These are phyloP conservation scores for Dioscorea alata DNA, from an alignment of 106 monocot species.

Conservation along the genomic window DNA sequence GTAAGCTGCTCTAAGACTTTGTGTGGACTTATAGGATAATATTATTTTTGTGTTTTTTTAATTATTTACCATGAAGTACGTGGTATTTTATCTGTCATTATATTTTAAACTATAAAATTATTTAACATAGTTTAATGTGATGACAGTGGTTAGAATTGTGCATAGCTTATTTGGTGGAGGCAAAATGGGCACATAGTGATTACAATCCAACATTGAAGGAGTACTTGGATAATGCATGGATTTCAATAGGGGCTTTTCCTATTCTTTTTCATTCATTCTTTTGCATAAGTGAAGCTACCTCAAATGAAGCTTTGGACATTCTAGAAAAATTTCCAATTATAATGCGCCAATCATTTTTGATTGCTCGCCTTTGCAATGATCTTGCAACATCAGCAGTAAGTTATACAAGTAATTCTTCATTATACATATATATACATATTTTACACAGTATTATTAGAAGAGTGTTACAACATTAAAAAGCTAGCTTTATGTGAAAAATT, in stretches of 20 bases:
- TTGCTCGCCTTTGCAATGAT: slow-evolving; percentile 23
- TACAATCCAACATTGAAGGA: slow-evolving; percentile 20
- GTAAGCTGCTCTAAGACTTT: too few relatives aligned
- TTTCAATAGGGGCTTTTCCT: slow-evolving; percentile 2
- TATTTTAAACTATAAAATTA: neutral
- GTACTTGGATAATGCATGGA: slow-evolving; percentile 19
- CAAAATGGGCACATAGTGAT: slow-evolving; percentile 18
- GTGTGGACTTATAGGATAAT: too few relatives aligned
- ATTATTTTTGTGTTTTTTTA: too few relatives aligned
- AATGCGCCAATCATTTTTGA: neutral
- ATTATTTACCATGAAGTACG: too few relatives aligned
- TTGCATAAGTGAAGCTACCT: neutral
- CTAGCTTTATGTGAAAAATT: too few relatives aligned
- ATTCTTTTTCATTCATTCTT: neutral
- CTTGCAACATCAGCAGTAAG: slow-evolving; percentile 20
- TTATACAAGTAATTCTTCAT: neutral
- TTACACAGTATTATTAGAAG: too few relatives aligned
- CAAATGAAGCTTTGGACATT: slow-evolving; percentile 1
- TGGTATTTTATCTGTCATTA: too few relatives aligned
- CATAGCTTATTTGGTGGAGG: slow-evolving; percentile 23
- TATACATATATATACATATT: too few relatives aligned
- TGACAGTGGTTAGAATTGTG: slow-evolving; percentile 21
- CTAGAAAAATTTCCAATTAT: neutral
- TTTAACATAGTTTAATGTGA: neutral
- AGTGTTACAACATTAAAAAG: too few relatives aligned